Conservation (phyloP, 192 early-diverging fungal genomes). For the Funneliformis geosporum region DNA sequence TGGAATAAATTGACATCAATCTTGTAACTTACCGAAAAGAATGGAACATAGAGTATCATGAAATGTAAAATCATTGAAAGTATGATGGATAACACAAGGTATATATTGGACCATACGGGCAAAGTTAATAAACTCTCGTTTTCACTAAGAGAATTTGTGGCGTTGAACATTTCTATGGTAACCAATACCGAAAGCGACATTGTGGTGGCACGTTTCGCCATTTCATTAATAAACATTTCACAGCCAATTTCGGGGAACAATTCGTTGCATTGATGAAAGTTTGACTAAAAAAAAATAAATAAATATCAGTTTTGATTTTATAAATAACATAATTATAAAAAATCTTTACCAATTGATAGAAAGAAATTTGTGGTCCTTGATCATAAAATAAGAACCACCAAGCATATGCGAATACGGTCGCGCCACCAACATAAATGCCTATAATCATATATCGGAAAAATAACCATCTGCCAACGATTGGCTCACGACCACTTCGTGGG, state of each 20-base stretch:
- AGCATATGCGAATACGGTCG: slow-evolving; percentile 95
- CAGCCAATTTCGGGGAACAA: slow-evolving; percentile 94
- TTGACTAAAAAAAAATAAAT: slow-evolving; percentile 51
- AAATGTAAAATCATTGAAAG: slow-evolving; percentile 95
- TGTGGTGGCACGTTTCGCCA: slow-evolving; percentile 88
- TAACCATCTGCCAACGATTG: slow-evolving; percentile 91
- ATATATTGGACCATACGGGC: slow-evolving; percentile 90
- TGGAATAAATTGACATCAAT: slow-evolving; percentile 9
- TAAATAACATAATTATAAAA: background rate
- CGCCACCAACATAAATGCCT: slow-evolving; percentile 88
- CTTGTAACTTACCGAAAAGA: slow-evolving; percentile 71
- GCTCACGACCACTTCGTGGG: slow-evolving; percentile 83
- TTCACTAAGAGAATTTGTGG: slow-evolving; percentile 95
- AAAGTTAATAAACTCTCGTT: slow-evolving; percentile 91
- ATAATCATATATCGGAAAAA: slow-evolving; percentile 93
- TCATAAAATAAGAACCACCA: slow-evolving; percentile 98
- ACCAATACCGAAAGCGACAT: slow-evolving; percentile 95
- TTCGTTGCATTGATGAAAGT: slow-evolving; percentile 88
- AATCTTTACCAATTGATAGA: slow-evolving; percentile 76
- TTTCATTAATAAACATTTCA: slow-evolving; percentile 79
- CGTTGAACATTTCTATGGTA: slow-evolving; percentile 99
- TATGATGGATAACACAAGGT: slow-evolving; percentile 78
- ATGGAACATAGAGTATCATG: slow-evolving; percentile 96
- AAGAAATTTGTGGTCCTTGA: slow-evolving; percentile 86
- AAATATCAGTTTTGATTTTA: background rate